Evolutionary conservation across 352 stramenopile species (phyloP).

Genomic region (Globisporangium nodosum): DNA sequence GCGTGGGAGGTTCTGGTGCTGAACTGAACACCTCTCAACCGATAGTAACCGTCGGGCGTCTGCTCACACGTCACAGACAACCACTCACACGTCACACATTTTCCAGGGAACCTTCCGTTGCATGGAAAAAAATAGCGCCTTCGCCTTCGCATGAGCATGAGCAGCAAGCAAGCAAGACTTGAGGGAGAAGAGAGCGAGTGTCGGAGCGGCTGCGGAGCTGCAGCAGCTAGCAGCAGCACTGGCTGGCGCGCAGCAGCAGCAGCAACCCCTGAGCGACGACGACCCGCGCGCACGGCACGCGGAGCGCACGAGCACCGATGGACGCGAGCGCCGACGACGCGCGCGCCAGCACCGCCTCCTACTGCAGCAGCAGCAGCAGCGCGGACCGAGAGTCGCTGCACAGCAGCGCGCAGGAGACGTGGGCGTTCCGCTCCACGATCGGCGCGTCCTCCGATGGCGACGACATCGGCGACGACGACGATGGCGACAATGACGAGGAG

Average conservation of each 20-base stretch:
- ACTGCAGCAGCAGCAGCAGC: neutral
- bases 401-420: constrained; percentile 26
- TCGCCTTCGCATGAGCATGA: neutral
- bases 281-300: neutral
- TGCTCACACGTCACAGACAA: neutral
- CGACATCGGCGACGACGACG: constrained; percentile 11
- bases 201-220: no score
- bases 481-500: neutral
- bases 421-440: constrained; percentile 54
- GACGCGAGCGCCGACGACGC: neutral
- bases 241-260: neutral
- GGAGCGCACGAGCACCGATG: neutral
- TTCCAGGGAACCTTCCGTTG: neutral
- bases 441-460: constrained; percentile 24
- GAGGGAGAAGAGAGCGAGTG: neutral
- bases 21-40: constrained; percentile 3
- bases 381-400: neutral
- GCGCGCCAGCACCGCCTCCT: neutral
- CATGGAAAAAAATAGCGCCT: neutral
- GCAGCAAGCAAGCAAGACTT: no score
- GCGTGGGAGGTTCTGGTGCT: constrained; percentile 26
- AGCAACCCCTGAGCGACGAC: no score
- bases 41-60: neutral
- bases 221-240: neutral
- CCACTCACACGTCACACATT: neutral